phyloP scores from a whole-genome alignment of 805 yeast species.

The Blastobotrys attinorum region DNA sequence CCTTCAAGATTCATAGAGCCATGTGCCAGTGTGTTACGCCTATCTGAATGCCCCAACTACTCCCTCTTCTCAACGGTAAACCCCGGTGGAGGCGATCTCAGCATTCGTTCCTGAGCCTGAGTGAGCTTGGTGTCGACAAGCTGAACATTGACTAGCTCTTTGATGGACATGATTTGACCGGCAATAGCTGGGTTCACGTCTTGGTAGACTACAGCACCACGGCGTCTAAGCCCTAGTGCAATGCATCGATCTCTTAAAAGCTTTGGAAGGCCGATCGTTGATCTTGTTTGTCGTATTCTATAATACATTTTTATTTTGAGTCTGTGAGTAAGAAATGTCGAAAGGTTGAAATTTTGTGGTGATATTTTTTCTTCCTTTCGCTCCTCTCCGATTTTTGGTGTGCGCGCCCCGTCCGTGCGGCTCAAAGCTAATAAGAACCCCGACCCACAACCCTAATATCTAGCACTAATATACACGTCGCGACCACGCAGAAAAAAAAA shows the following conservation, averaged over 20 bases:
- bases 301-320: slow-evolving; percentile 31
- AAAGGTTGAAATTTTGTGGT: not conserved
- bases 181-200: slow-evolving; percentile 71
- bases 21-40: no score
- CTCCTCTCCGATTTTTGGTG: no score
- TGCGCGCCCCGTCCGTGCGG: no score
- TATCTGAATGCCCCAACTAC: no score
- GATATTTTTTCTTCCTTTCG: no score
- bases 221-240: slow-evolving; percentile 65
- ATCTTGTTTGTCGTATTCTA: slow-evolving; percentile 69
- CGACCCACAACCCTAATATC: no score
- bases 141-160: slow-evolving; percentile 80
- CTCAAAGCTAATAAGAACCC: no score
- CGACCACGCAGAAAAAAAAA: no score
- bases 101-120: slow-evolving; percentile 35
- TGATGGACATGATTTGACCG: slow-evolving; percentile 73
- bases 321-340: not conserved
- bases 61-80: slow-evolving; percentile 26
- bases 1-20: no score
- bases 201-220: slow-evolving; percentile 70
- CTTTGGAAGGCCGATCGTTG: slow-evolving; percentile 80
- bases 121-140: slow-evolving; percentile 49
- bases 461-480: no score
- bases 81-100: slow-evolving; percentile 26
- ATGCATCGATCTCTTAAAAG: slow-evolving; percentile 54